Evolutionary conservation across 441 rosid species (phyloP), one percentile per base, ranked within the genome.

Genomic region (Populus hybrid): DNA sequence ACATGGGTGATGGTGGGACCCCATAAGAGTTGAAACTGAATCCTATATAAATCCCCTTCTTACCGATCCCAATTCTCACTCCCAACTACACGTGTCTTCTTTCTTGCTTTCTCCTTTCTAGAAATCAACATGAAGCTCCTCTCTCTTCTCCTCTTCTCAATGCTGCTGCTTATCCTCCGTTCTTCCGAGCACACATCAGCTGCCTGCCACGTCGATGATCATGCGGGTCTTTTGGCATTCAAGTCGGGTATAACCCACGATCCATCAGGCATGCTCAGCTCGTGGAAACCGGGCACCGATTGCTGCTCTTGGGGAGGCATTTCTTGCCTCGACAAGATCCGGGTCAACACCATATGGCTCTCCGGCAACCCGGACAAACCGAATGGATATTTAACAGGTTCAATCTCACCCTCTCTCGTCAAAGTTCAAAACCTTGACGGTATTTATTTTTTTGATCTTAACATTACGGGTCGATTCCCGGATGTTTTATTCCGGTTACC

Each of bases 301-400:
- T 93, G 98, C 78, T 92, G 98, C 81, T 23, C 77, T 2, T 93
- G 98, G 98, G 8, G 30, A 20, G 94, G 93, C 21, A 61, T 93
- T 10, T 82, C 81, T 34, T 93, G 97, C 83, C 83, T 68, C 9
- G 61, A 24, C 72, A 46, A 36, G n/a, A 73, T 80, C 65, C 90
- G 97, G 36, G 97, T 93, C 85, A 85, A 86, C 12, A 78, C 84
- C 18, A 1, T 93, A 11, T 40, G 20, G 10, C 83, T 92, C 11
- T 0, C 0, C 2, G 95, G 90, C 6, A 86, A 85, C 34, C 68
- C 70, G 1, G 90, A 79, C 36, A 81, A 81, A 12, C 81, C 91
- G 69, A 79, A 86, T 38, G 59, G 83, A 76, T 91, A 74, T 73
- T 83, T 93, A 18, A 72, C 95, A 10, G 98, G 98, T 12, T 83